Evolutionary conservation across 2,329 filamentous ascomycete genomes (phyloP), one percentile per base, ranked within the genome.

Genomic region (Scedosporium boydii): DNA sequence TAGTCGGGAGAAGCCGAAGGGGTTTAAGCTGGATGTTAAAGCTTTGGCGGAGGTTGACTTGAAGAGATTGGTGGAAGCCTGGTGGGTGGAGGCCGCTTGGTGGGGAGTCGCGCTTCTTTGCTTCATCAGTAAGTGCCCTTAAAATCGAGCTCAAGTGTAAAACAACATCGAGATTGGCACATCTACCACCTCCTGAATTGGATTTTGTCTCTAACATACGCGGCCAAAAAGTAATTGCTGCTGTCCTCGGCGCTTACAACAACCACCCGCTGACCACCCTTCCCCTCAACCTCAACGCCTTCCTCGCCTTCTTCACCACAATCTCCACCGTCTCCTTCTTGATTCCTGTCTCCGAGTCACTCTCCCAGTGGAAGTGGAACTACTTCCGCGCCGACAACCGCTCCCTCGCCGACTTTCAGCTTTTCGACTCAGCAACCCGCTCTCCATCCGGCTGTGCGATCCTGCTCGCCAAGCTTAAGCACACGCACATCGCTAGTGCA

Each of bases 331-430:
- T 68, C 3, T 67, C 65, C 3, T 60, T 72, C 46, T 60, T 68
- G 5, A 64, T 68, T 7, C 67, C 69, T 3, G 60, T 72, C 21
- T 62, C 63, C 2, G 68, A 72, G 62, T 69, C 68, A 9, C 64
- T 73, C 34, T 67, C 68, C 4, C 71, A 73, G 67, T 68, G 70
- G 57, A 73, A 70, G 62, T 72, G 71, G 71, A 72, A 72, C 63
- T 71, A 68, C 64, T 71, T 72, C 60, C 68, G 66, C 7, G 61
- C 68, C 1, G 63, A 63, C 4, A 64, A 68, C 53, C 66, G 65
- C 59, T 63, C 64, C 27, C 60, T 71, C n/a, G 61, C 63, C 14
- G 70, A 72, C 60, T 72, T 70, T n/a, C 57, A 66, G 48, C 64
- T 63, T 4, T 71, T 71, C 55, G 70, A 73, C 42, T 64, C 69